Base-by-base conservation (phyloP, 192 early-diverging fungal genomes). In the Entophlyctis luteolus region DNA sequence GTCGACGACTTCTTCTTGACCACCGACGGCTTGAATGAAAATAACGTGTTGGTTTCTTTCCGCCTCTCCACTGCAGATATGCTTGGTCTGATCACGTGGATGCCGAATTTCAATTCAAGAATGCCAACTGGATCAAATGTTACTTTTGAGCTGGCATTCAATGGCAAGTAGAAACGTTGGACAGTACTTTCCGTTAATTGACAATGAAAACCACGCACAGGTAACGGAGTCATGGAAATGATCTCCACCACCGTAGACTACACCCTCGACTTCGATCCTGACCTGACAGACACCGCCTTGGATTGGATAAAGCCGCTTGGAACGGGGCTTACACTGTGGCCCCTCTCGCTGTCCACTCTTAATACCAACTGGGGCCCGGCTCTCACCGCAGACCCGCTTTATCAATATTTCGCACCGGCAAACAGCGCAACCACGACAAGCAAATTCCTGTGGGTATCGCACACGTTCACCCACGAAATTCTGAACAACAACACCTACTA, bases 391-490 rank as follows among this genome's bases (percentile, higher is more conserved):
- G 63, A 65, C 35, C 48, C 14, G 20, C 35, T 65, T 10, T 55
- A 58, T 32, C 12, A 4, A 5, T 55, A 16, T 29, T 58, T 65
- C n/a, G 46, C 63, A 28, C 29, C 12, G 27, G 6, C 50, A 20
- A 45, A 45, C 16, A 72, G 22, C 39, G 35, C 50, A 0, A 34
- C 52, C 20, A 67, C 25, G 16, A 38, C 47, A 23, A 42, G 33
- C 67, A 36, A 75, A 31, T 79, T 77, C 70, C 72, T 50, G 59
- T 79, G 77, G 77, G 55, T 48, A 36, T 74, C 68, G 31, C 77
- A 52, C 50, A 52, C 50, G 6, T 52, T 52, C 25, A 52, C 50
- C 10, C 50, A 52, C 27, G 50, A 52, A 62, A 54, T 49, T n/a
- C 27, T 62, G 32, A 71, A 79, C 59, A 68, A 81, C 49, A 33